Conservation (phyloP, 441 rosid species). For the Bocquillonia castaneifolia region DNA sequence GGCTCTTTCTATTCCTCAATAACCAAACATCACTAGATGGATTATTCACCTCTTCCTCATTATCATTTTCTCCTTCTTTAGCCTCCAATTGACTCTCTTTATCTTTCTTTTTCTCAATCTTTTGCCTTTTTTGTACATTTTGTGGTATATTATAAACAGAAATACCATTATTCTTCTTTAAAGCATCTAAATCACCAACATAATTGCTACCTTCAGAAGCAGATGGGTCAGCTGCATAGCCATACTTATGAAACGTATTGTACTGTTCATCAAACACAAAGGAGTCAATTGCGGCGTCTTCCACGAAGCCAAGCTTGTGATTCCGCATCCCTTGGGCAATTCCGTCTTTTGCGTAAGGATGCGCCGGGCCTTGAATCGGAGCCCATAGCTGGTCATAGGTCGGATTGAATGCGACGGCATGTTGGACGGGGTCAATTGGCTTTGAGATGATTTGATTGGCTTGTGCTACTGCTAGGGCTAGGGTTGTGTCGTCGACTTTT, state of each 20-base stretch:
- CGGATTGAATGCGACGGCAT: slow-evolving; percentile 70
- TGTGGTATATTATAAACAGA: slow-evolving; percentile 84
- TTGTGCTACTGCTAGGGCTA: slow-evolving; percentile 73
- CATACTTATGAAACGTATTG: slow-evolving; percentile 81
- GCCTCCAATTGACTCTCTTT: slow-evolving; percentile 38
- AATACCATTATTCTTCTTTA: slow-evolving; percentile 57
- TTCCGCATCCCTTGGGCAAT: slow-evolving; percentile 95
- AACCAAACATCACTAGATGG: slow-evolving; percentile 77
- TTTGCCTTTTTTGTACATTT: slow-evolving; percentile 75
- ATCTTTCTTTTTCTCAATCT: slow-evolving; percentile 57
- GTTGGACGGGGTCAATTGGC: slow-evolving; percentile 85
- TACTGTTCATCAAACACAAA: slow-evolving; percentile 93
- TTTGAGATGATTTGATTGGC: slow-evolving; percentile 45
- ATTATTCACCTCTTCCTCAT: slow-evolving; percentile 55
- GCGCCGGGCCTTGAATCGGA: slow-evolving; percentile 80
- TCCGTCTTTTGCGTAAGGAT: slow-evolving; percentile 93
- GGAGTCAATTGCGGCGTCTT: slow-evolving; percentile 79
- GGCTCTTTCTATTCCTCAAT: slow-evolving; percentile 76
- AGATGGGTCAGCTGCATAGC: slow-evolving; percentile 90
- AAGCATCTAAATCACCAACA: slow-evolving; percentile 72
- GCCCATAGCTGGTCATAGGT: slow-evolving; percentile 95
- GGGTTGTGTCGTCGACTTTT: slow-evolving; percentile 75
- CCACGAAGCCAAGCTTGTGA: slow-evolving; percentile 94
- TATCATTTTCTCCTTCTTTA: slow-evolving; percentile 22
- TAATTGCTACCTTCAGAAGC: slow-evolving; percentile 46